phyloP scores from a whole-genome alignment of 2,329 filamentous ascomycete genomes.

The Rutstroemia sp. region DNA sequence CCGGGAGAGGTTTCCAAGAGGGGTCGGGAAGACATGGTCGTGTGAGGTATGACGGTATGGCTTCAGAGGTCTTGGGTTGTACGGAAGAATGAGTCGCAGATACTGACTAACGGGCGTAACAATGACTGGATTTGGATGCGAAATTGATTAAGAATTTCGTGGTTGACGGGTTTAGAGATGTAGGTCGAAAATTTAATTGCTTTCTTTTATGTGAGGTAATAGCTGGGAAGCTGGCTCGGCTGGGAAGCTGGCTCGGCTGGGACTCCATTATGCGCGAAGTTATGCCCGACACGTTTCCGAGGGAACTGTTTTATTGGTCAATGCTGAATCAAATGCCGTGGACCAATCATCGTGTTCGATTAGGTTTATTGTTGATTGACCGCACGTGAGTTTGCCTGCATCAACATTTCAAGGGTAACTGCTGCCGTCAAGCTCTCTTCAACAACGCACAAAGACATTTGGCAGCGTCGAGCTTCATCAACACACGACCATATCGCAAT shows the following conservation, averaged over 20 bases:
- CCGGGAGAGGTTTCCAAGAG: conserved; percentile 90
- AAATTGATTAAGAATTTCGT: too few species aligned
- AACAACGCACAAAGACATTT: neutral
- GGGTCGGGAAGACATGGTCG: conserved; percentile 83
- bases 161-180: too few species aligned
- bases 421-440: neutral
- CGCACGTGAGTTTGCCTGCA: neutral
- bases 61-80: neutral
- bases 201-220: neutral
- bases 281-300: neutral
- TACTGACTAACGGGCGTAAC: too few species aligned
- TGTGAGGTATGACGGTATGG: conserved; percentile 1
- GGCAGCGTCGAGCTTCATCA: neutral
- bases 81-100: neutral
- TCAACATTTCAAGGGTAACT: neutral
- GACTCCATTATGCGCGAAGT: neutral
- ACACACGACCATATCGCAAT: neutral
- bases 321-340: neutral
- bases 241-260: too few species aligned
- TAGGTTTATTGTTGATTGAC: neutral
- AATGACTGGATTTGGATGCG: too few species aligned
- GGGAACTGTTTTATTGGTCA: neutral
- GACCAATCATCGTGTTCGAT: neutral
- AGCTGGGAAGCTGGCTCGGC: too few species aligned
- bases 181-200: too few species aligned